Base-by-base conservation (phyloP, 257 asterid genomes). In the Scutellaria baicalensis region DNA sequence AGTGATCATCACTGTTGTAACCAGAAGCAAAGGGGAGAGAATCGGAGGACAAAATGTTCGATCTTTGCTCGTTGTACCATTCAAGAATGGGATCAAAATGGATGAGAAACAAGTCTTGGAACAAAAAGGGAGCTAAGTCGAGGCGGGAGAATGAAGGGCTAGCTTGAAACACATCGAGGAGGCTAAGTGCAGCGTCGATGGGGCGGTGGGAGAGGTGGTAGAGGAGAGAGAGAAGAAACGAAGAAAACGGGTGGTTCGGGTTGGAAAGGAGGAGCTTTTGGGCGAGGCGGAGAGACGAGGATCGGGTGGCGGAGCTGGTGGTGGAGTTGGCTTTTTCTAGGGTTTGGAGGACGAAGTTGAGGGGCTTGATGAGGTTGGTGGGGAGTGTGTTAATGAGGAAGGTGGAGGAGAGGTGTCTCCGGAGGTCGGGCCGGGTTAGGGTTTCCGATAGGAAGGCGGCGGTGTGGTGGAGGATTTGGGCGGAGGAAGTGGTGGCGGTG, bases 271-370 rank as follows among this genome's bases (percentile, higher is more conserved):
- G 94, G 75, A 86, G 85, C 56, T 77, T 88, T 36, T 82, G 86
- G 0, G 84, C 83, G 0, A 80, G 83, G 70, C 83, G 88, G 76
- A 90, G 93, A 13, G 93, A 88, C 10, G 95, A 85, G 1, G 85
- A 75, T 5, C 60, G 82, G 63, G 79, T 51, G 21, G 88, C 61
- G 57, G 84, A 58, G 73, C 74, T 72, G 45, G 83, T 31, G 66
- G 90, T 74, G 74, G 90, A 80, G 69, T 82, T 51, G 12, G 95
- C 86, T 40, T 66, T 86, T 75, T 88, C 89, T 4, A 88, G 35
- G 6, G 94, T 84, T 73, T 86, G 85, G n/a, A 80, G 81, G 36
- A 82, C 88, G 9, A 79, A 72, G 56, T 65, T 75, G 1, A 89
- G 86, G 33, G 84, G 79, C 16, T 83, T 84, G 31, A 67, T 31